Conservation (phyloP, 2,329 filamentous ascomycete species). For the Fusarium paranaense region DNA sequence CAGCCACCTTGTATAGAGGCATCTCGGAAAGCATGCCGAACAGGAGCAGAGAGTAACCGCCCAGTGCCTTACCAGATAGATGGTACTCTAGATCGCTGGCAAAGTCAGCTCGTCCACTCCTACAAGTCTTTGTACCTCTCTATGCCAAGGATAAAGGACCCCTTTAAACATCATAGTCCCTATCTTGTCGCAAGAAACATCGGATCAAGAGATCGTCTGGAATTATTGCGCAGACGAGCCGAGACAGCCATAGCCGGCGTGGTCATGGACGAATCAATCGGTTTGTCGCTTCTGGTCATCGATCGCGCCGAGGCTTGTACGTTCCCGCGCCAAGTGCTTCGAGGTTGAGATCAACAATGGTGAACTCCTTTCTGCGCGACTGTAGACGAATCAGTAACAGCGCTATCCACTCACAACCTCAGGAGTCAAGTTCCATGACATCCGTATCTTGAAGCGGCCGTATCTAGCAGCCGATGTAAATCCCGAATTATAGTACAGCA, state of each 20-base stretch:
- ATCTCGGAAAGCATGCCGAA: not conserved
- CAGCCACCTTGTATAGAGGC: too few relatives aligned
- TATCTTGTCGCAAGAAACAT: not conserved
- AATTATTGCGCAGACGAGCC: not conserved
- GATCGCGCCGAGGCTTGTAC: not conserved
- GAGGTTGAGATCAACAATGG: not conserved
- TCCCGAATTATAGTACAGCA: slow-evolving; percentile 10
- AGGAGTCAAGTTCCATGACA: not conserved
- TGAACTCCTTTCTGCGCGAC: not conserved
- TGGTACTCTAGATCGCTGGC: not conserved
- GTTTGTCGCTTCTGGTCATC: not conserved
- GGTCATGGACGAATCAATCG: not conserved
- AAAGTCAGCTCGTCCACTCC: not conserved
- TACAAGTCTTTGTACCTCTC: not conserved
- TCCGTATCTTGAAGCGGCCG: not conserved
- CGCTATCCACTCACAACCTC: not conserved
- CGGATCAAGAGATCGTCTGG: not conserved
- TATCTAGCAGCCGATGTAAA: not conserved
- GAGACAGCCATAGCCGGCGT: not conserved
- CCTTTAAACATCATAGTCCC: not conserved
- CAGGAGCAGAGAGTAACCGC: not conserved
- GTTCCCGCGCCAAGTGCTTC: not conserved
- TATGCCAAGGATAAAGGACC: not conserved
- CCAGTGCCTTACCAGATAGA: not conserved
- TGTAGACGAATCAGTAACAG: not conserved